Evolutionary conservation across 1,284 basidiomycete species (phyloP), one percentile per base, ranked within the genome.

Genomic region (Leccinum brunneo-olivaceum): DNA sequence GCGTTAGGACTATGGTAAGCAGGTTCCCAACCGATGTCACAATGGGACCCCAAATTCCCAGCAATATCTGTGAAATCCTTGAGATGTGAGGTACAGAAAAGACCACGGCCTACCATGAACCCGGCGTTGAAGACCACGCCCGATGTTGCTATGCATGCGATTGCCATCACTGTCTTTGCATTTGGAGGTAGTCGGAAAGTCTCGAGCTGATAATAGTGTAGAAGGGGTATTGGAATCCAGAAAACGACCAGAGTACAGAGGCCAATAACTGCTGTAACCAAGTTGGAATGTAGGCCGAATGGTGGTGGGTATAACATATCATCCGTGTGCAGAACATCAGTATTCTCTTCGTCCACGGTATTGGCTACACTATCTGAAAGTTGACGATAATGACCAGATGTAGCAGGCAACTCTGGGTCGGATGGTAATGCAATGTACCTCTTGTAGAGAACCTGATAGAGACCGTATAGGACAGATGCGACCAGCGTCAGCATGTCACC

Each of bases 391-490:
- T 61, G 53, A 28, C 52, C 54, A 14, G 49, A 47, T 33, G 72
- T 71, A 9, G 64, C 52, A 14, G 66, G 62, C 20, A 66, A 57
- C 46, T 79, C 76, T 3, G 74, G 72, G 50, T 80, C 77, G 16
- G 71, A 72, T 2, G 81, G 75, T 7, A 87, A 67, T 3, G 84
- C 77, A 14, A 77, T 78, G 53, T 86, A 79, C 55, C 73, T 77
- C 68, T 90, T 91, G 75, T 92, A 91, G 42, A 86, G 62, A 33
- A 90, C 87, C 68, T 77, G 84, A 54, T 90, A 90, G 5, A 85
- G 57, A 18, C 71, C 77, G 50, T 78, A 82, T 3, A 67, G 63
- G 39, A 90, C 53, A 7, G 85, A 84, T 0, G 84, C 86, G 14
- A 77, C 50, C 20, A 90, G 71, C 1, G 84, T 85, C 44, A 92